Base-by-base conservation (phyloP, 441 rosid species). In the Jatropha podagrica region DNA sequence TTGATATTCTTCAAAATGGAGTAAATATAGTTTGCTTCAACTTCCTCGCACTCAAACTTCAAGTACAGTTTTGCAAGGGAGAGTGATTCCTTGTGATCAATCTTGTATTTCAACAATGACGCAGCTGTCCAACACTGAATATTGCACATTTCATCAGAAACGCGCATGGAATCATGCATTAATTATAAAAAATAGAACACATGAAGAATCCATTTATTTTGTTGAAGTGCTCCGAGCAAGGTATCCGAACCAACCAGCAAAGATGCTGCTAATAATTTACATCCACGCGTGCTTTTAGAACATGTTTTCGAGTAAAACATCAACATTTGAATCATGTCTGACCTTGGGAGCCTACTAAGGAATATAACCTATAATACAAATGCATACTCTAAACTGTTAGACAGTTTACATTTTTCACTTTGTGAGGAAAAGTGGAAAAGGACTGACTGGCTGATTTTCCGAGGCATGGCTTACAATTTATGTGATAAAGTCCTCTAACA, bases 101-200 rank as follows among this genome's bases (percentile, higher is more conserved):
- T 76, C 74, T 84, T 63, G 46, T 73, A 62, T 67, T 79, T 76
- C 73, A 80, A 46, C 69, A 86, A 48, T 70, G 77, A 75, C 65
- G 83, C 85, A 69, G 86, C 83, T 55, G 66, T 72, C 87, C 85
- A 84, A 75, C 87, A 86, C 89, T 86, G 59, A 66, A 67, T 55
- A 55, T 54, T 40, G 9, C 46, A 44, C 8, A 67, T 40, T 65
- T 42, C 38, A 12, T 59, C 40, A 32, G 15, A 4, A 69, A 52
- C 55, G 14, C 44, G 2, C 18, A 46, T 3, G n/a, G 17, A 60
- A 7, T 26, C 15, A n/a, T n/a, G n/a, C n/a, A n/a, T n/a, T n/a
- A n/a, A n/a, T n/a, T n/a, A n/a, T n/a, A n/a, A n/a, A n/a, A n/a
- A n/a, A 46, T 23, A 60, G 1, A 46, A 23, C 20, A 51, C 15